phyloP scores from a whole-genome alignment of 2,329 filamentous ascomycete genomes.

The Kalaharituber pfeilii region DNA sequence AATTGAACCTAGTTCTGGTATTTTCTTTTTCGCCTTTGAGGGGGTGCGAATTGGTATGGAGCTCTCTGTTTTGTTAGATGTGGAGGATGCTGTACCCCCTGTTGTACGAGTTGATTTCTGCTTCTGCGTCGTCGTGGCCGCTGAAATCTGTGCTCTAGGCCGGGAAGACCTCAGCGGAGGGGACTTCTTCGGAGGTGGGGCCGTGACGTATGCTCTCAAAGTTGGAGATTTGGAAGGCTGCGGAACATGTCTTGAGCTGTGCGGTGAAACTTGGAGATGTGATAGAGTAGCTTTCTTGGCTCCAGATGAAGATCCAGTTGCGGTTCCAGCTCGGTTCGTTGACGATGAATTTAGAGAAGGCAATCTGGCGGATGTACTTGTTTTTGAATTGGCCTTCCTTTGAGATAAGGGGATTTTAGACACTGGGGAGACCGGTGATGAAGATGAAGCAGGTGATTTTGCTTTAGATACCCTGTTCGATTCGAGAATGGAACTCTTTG shows the following conservation, averaged over 20 bases:
- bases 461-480: too few relatives aligned
- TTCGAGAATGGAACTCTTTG: conserved; percentile 6
- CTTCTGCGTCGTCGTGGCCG: not conserved
- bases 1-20: conserved; percentile 53
- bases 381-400: not conserved
- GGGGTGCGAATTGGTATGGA: not conserved
- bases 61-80: not conserved
- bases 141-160: not conserved
- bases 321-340: conserved; percentile 5
- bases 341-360: conserved; percentile 3
- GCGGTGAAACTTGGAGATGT: conserved; percentile 25
- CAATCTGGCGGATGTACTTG: not conserved
- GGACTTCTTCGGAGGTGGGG: conserved; percentile 53
- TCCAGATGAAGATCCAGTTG: conserved; percentile 7
- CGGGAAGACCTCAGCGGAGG: conserved; percentile 48
- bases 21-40: conserved; percentile 26
- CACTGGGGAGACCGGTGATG: not conserved
- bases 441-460: not conserved
- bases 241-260: conserved; percentile 22
- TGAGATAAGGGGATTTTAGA: not conserved
- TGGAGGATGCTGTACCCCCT: not conserved
- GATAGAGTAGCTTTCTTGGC: conserved; percentile 25
- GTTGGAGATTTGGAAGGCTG: conserved; percentile 38
- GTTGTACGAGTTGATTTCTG: not conserved
- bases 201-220: conserved; percentile 57